Percentiles rank a stretch among this genome's conserved stretches.
Conservation (phyloP, 805 yeast species). For the Wickerhamiella allomyrinae region DNA sequence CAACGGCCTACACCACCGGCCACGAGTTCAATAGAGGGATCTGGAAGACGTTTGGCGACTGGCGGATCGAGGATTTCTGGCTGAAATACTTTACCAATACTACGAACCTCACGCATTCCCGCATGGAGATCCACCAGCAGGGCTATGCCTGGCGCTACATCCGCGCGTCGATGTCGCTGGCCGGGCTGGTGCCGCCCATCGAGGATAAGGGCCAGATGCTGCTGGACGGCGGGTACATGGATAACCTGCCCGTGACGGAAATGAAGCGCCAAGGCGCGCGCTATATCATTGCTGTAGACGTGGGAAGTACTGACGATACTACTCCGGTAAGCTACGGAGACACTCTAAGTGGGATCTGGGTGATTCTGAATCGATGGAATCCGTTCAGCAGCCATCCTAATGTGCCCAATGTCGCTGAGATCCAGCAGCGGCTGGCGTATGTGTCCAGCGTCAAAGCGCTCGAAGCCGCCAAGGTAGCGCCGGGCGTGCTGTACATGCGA, state of each 20-base stretch:
- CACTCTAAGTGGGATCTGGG: conserved; percentile 87
- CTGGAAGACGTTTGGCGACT: conserved; percentile 92
- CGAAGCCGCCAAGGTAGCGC: conserved; percentile 69
- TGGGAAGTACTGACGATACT: conserved; percentile 86
- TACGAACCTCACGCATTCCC: conserved; percentile 85
- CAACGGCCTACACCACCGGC: conserved; percentile 90
- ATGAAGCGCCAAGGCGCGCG: conserved; percentile 81
- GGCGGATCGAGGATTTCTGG: conserved; percentile 94
- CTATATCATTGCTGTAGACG: conserved; percentile 83
- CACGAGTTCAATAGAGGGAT: conserved; percentile 93
- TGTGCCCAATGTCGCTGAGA: conserved; percentile 89
- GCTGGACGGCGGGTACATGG: conserved; percentile 91
- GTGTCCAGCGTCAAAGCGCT: conserved; percentile 91
- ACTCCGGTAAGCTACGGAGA: conserved; percentile 88
- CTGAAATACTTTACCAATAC: conserved; percentile 76
- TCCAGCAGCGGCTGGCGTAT: conserved; percentile 82
- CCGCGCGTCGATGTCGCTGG: conserved; percentile 91
- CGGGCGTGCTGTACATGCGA: conserved; percentile 74
- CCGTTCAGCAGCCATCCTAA: conserved; percentile 79
- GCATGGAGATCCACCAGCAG: conserved; percentile 83
- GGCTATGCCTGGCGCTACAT: conserved; percentile 95
- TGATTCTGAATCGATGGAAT: conserved; percentile 69
- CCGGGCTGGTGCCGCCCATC: conserved; percentile 76
- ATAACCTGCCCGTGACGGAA: conserved; percentile 80
- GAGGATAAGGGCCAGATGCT: conserved; percentile 86